A percentile compares a stretch with the other conserved stretches of the same genome.
Conservation (phyloP, 257 asterid genomes). For the Cruciata laevipes region DNA sequence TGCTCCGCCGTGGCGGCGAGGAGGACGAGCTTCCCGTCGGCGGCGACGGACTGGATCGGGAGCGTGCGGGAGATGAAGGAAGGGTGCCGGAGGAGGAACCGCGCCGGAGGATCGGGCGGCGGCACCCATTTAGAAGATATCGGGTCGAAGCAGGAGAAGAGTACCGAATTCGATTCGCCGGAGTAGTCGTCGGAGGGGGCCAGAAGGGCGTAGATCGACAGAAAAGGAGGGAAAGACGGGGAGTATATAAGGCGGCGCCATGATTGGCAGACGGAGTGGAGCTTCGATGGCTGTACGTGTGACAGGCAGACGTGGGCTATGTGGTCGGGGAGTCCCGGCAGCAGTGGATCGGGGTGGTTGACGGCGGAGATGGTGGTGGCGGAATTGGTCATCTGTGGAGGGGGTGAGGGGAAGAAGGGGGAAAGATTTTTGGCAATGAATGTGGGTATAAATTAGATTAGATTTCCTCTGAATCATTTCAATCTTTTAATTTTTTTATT, state of each 20-base stretch:
- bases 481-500: too few species aligned
- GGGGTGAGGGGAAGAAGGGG: neutral
- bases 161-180: constrained; percentile 19
- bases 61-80: constrained; percentile 70
- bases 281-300: constrained; percentile 39
- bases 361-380: constrained; percentile 3
- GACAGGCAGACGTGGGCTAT: constrained; percentile 57
- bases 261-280: constrained; percentile 52
- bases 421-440: neutral
- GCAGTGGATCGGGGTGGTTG: constrained; percentile 26
- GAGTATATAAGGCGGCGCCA: constrained; percentile 79
- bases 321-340: constrained; percentile 71
- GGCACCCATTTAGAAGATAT: constrained; percentile 47
- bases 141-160: constrained; percentile 58
- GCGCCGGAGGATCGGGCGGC: constrained; percentile 36
- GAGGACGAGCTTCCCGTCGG: constrained; percentile 43
- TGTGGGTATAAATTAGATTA: neutral
- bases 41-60: constrained; percentile 59
- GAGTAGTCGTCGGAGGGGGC: constrained; percentile 10
- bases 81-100: constrained; percentile 59
- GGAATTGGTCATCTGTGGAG: constrained; percentile 19
- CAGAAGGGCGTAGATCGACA: constrained; percentile 56
- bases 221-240: constrained; percentile 66
- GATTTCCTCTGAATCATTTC: neutral
- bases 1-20: constrained; percentile 67